Base-by-base conservation (phyloP, 1,139 yeast species). In the Debaryomyces psychrophilus region DNA sequence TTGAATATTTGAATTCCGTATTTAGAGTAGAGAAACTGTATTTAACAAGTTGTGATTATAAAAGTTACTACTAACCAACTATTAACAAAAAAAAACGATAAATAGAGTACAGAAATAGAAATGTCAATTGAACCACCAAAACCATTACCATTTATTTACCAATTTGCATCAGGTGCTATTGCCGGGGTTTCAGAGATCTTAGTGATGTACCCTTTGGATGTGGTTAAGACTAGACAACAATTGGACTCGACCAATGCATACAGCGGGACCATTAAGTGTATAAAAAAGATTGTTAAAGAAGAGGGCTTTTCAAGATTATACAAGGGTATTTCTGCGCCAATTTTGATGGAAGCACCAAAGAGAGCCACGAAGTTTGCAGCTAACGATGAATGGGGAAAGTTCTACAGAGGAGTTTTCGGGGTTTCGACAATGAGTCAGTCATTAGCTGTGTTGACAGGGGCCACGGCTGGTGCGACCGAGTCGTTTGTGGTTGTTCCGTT, bases 341-440 rank as follows among this genome's bases (percentile, higher is more conserved):
- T 93, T 58, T 77, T 93, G 61, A 93, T 93, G 99, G 99, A 93
- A 67, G 99, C 99, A n/a, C 99, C 99, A 52, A 93, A 93, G 78
- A 77, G 92, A 75, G 99, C 99, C 38, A 92, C 97, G 54, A 93
- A 93, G 71, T 93, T 93, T 64, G 98, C 98, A 45, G 97, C 98
- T 52, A 93, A 95, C 65, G 99, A 95, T 65, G 93, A 90, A 68
- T 93, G 97, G 88, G 95, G 97, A 46, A 85, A 87, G 67, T 69
- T 92, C 59, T 93, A 92, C 79, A 81, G 83, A 57, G 75, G 75
- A 37, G 62, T 73, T 37, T 92, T 93, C 67, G 96, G 90, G 40
- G 79, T 87, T 44, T 67, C 76, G 22, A 70, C 79, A 54, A 81
- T 88, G 82, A 87, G 77, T 53, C 98, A 92, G 71, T 82, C 89